These are phyloP conservation scores for Gyromitra esculenta DNA, from an alignment of 2,329 filamentous ascomycete species.

Conservation along the genomic window DNA sequence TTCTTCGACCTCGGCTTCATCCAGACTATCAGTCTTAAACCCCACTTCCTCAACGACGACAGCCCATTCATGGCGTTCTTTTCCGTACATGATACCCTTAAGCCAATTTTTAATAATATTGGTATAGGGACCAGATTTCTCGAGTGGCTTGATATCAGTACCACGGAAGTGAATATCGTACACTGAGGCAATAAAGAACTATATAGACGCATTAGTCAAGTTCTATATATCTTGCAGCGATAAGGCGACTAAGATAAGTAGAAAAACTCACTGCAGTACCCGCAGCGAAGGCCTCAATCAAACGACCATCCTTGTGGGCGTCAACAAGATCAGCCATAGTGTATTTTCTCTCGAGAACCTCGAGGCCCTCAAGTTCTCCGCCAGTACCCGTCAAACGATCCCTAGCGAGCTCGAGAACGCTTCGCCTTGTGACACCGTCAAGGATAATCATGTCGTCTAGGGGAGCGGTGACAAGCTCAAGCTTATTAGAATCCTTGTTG, in stretches of 20 bases:
- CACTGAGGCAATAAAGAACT: constrained; percentile 77
- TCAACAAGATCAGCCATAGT: constrained; percentile 80
- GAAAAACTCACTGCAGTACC: constrained; percentile 79
- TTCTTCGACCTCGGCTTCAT: constrained; percentile 48
- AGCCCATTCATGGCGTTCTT: constrained; percentile 74
- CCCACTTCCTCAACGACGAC: constrained; percentile 72
- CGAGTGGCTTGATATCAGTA: constrained; percentile 70
- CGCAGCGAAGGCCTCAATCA: constrained; percentile 85
- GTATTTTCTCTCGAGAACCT: constrained; percentile 83
- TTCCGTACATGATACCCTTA: constrained; percentile 78
- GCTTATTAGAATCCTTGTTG: constrained; percentile 68
- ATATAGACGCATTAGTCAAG: constrained; percentile 39
- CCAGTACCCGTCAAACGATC: constrained; percentile 67
- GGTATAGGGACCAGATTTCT: constrained; percentile 67
- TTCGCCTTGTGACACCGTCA: constrained; percentile 85
- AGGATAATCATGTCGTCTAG: constrained; percentile 85
- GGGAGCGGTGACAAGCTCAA: constrained; percentile 82
- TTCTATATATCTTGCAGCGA: constrained; percentile 35
- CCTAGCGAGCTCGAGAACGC: constrained; percentile 76
- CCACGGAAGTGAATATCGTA: constrained; percentile 75
- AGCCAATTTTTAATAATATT: constrained; percentile 73
- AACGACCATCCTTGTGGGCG: constrained; percentile 76
- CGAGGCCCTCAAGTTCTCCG: constrained; percentile 66
- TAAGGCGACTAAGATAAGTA: neutral
- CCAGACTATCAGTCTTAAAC: constrained; percentile 46